Evolutionary conservation across 306 rosid species (phyloP), one percentile per base, ranked within the genome.

Genomic region (Acacia crassicarpa): DNA sequence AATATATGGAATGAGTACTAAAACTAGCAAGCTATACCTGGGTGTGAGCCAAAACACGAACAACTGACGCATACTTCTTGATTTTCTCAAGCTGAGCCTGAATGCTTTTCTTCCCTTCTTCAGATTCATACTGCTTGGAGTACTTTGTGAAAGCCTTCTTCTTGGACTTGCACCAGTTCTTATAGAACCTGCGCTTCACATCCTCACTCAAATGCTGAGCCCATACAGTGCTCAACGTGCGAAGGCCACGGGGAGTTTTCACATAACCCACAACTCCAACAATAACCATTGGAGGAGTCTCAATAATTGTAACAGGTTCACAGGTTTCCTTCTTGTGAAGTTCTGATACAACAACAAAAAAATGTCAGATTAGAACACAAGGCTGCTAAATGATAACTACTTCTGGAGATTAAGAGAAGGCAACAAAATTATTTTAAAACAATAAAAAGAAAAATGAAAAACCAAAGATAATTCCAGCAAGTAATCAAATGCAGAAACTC

Each of bases 111-210:
- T 93, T 93, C 20, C 98, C 98, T 8, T 90, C 98, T 0, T 90
- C 97, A 65, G 91, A 77, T 76, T 93, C 97, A 78, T 79, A 91
- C 54, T 84, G 90, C 91, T 86, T 91, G 0, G 97, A 89, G 87
- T 93, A 91, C 77, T 91, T 93, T 19, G 88, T 66, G 72, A 93
- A 93, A 23, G 97, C 98, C 92, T 88, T 93, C 97, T 93, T 90
- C 93, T 93, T 93, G 62, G 98, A 93, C 89, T 91, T 93, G 91
- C 91, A 86, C 97, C 94, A 93, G 75, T 93, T 93, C 89, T 93
- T 91, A 44, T 93, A 93, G 82, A 93, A 93, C 84, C 97, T 86
- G 53, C 98, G 85, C 88, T 80, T 93, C 4, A 93, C 49, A 78
- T 93, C 98, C 83, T 93, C 97, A 41, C 93, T 91, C 81, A 93